These are phyloP conservation scores for Coemansia sp. DNA, from an alignment of 192 early-diverging fungal species.

Conservation along the genomic window DNA sequence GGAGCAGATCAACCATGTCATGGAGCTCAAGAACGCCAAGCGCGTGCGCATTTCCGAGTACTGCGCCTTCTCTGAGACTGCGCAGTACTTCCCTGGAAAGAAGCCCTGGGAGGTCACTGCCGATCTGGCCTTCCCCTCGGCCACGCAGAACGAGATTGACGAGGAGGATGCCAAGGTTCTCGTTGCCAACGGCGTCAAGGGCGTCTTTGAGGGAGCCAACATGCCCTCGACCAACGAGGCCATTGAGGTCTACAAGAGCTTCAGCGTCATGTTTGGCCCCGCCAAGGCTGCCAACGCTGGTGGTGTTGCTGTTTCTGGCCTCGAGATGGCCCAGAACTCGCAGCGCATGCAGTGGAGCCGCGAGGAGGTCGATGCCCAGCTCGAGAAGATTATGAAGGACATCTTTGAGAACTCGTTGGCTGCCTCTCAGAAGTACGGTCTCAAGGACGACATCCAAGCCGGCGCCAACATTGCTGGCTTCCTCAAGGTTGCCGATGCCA, in stretches of 20 bases:
- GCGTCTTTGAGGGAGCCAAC: conserved; percentile 59
- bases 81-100: conserved; percentile 56
- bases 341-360: conserved; percentile 58
- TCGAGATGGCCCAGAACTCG: conserved; percentile 62
- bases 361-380: conserved; percentile 54
- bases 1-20: conserved; percentile 53
- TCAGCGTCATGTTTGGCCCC: conserved; percentile 52
- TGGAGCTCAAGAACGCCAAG: conserved; percentile 57
- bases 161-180: conserved; percentile 56
- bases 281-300: conserved; percentile 61
- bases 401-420: conserved; percentile 57
- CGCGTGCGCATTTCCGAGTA: conserved; percentile 56
- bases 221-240: conserved; percentile 59
- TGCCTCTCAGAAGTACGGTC: conserved; percentile 47
- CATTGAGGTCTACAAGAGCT: conserved; percentile 55
- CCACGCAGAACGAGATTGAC: conserved; percentile 60
- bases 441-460: conserved; percentile 54
- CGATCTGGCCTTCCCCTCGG: conserved; percentile 58
- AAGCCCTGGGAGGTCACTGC: conserved; percentile 55
- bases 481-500: conserved; percentile 58
- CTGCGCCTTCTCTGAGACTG: conserved; percentile 49
- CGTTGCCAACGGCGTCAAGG: conserved; percentile 52
- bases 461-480: conserved; percentile 62
- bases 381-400: conserved; percentile 58
- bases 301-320: conserved; percentile 57